Evolutionary conservation across 306 rosid genomes (phyloP), one percentile per base, ranked within the genome.

Genomic region (Quercus mongolica): DNA sequence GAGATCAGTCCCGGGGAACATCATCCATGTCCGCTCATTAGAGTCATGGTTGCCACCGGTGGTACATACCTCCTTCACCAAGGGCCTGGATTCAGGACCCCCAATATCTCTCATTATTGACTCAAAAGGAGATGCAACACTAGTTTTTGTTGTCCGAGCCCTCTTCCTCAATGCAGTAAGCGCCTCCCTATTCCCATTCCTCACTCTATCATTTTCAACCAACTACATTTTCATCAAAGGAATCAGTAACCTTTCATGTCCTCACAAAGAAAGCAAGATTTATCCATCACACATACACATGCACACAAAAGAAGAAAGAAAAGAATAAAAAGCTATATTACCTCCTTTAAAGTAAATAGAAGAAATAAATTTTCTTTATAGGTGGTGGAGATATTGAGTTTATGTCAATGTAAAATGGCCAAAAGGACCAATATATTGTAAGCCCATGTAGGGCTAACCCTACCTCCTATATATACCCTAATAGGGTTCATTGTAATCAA

Each of bases 131-230:
- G 97, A 90, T 52, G 91, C 92, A 71, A 91, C 79, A 74, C 98
- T 95, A 72, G 86, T 88, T 79, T 83, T 91, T 63, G 98, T 92
- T 21, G 97, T 95, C 62, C 89, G 85, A 30, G 99, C 99, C 83
- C 86, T 87, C 87, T 71, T 95, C 85, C 99, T 90, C 75, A 92
- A 73, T 55, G 96, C 91, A 58, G 99, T 91, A 74, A 92, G 90
- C 41, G 99, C 98, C 90, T 95, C 97, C 67, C 99, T 85, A 58
- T 91, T 90, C 82, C 94, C 96, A 80, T 91, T 95, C 82, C 99
- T 90, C 85, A 89, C 68, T 89, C 83, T 89, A 85, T 95, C 97
- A 71, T 81, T 92, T 85, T 95, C 99, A 79, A 95, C 92, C 80
- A 88, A 69, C 96, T 92, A 85, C 57, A 81, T 33, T 76, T 80